Evolutionary conservation across 2,329 filamentous ascomycete genomes (phyloP).

Genomic region (Trichoderma sp.): DNA sequence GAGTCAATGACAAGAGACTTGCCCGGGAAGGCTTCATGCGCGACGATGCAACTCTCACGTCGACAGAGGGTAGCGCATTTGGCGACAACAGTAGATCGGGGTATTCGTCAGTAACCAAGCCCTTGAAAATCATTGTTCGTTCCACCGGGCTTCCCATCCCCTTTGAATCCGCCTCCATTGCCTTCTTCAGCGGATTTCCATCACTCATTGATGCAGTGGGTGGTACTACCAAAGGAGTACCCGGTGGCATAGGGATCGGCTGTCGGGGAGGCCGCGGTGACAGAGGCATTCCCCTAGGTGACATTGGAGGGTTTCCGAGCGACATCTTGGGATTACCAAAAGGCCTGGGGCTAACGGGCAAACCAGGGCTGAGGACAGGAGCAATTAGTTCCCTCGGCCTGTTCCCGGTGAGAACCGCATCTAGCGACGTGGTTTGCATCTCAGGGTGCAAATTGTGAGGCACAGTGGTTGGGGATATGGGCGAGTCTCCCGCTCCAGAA

Average conservation of each 20-base stretch:
- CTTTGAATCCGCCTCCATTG: constrained; percentile 35
- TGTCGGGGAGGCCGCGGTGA: constrained; percentile 75
- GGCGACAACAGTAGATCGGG: constrained; percentile 83
- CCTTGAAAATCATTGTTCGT: constrained; percentile 66
- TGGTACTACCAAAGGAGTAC: constrained; percentile 63
- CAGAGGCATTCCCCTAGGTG: constrained; percentile 61
- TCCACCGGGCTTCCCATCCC: constrained; percentile 44
- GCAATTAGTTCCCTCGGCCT: constrained; percentile 40
- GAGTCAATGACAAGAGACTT: constrained; percentile 77
- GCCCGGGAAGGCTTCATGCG: constrained; percentile 90
- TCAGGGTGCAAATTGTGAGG: constrained; percentile 42
- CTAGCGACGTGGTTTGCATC: constrained; percentile 52
- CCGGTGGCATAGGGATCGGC: constrained; percentile 70
- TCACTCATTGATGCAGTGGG: constrained; percentile 25
- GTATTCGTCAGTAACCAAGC: constrained; percentile 81
- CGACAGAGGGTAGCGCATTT: constrained; percentile 82
- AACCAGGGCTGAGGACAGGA: constrained; percentile 59
- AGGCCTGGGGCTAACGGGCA: constrained; percentile 63
- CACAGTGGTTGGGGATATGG: constrained; percentile 34
- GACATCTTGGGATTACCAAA: constrained; percentile 51
- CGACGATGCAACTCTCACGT: constrained; percentile 87
- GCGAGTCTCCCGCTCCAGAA: constrained; percentile 39
- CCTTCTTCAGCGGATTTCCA: constrained; percentile 16
- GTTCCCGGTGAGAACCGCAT: constrained; percentile 50
- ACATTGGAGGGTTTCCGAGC: constrained; percentile 67